Conservation (phyloP, 2,329 filamentous ascomycete genomes). For the Cordyceps farinosa region DNA sequence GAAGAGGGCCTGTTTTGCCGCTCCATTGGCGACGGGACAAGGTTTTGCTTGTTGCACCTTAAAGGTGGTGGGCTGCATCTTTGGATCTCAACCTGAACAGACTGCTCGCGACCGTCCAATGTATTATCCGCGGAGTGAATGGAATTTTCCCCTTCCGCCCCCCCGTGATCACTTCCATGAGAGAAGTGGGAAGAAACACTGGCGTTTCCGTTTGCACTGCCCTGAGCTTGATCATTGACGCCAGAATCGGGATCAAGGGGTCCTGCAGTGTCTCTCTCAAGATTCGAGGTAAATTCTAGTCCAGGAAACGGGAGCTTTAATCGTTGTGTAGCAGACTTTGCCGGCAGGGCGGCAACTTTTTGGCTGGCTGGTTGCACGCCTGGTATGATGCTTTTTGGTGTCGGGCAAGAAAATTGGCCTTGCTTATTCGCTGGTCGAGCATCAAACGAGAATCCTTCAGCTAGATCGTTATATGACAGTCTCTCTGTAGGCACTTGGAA, state of each 20-base stretch:
- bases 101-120: not conserved
- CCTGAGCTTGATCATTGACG: not conserved
- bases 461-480: slow-evolving; percentile 18
- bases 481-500: slow-evolving; percentile 9
- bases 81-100: not conserved
- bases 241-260: not conserved
- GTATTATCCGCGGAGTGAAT: not conserved
- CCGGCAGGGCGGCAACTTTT: not conserved
- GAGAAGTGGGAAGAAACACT: not conserved
- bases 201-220: not conserved
- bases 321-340: not conserved
- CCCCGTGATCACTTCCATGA: not conserved
- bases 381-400: slow-evolving; percentile 3
- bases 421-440: slow-evolving; percentile 20
- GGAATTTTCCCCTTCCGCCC: not conserved
- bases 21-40: not conserved
- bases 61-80: not conserved
- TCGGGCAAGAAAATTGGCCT: slow-evolving; percentile 20
- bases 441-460: slow-evolving; percentile 22
- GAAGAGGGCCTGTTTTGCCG: not conserved
- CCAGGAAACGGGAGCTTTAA: not conserved
- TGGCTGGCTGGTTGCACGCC: not conserved
- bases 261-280: not conserved
- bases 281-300: not conserved
- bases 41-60: not conserved